Percentiles rank a stretch among this genome's conserved stretches.
Conservation (phyloP, 1,284 basidiomycete genomes). For the Tylopilus orsonianus region DNA sequence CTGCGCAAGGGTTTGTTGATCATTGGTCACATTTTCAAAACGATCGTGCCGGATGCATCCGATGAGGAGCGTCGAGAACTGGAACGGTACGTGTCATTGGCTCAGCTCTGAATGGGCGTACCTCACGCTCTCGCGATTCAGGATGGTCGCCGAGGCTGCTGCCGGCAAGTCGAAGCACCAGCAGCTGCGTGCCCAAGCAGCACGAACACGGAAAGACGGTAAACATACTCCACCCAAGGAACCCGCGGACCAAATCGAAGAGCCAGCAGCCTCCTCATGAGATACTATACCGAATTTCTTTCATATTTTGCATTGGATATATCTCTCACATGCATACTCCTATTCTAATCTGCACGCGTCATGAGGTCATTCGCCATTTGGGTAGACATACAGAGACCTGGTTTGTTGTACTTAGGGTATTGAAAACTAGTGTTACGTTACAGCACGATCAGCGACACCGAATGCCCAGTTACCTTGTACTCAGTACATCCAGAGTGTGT, state of each 20-base stretch:
- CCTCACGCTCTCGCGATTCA: slow-evolving; percentile 23
- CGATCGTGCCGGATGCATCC: slow-evolving; percentile 79
- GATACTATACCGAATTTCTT: slow-evolving; percentile 5
- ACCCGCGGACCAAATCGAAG: slow-evolving; percentile 19
- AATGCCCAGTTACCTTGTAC: slow-evolving; percentile 10
- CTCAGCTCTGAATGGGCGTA: slow-evolving; percentile 4
- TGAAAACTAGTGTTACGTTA: slow-evolving; percentile 25
- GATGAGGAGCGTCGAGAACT: slow-evolving; percentile 91
- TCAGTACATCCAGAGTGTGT: slow-evolving; percentile 10
- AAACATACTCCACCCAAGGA: slow-evolving; percentile 23
- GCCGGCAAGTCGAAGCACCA: slow-evolving; percentile 61
- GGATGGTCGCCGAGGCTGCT: slow-evolving; percentile 72
- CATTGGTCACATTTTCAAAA: slow-evolving; percentile 86
- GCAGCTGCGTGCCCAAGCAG: slow-evolving; percentile 38
- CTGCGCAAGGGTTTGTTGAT: slow-evolving; percentile 68
- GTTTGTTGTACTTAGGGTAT: slow-evolving; percentile 11
- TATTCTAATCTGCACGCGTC: slow-evolving; percentile 24
- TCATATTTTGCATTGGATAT: slow-evolving; percentile 22
- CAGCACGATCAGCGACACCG: slow-evolving; percentile 5
- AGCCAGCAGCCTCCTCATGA: slow-evolving; percentile 18
- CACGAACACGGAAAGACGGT: slow-evolving; percentile 41
- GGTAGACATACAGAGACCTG: slow-evolving; percentile 16
- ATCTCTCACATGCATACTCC: slow-evolving; percentile 16
- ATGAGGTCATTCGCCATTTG: slow-evolving; percentile 10
- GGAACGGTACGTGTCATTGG: slow-evolving; percentile 59